Conservation (phyloP, 1,139 yeast species). For the Magnusiomyces tetraspermus region DNA sequence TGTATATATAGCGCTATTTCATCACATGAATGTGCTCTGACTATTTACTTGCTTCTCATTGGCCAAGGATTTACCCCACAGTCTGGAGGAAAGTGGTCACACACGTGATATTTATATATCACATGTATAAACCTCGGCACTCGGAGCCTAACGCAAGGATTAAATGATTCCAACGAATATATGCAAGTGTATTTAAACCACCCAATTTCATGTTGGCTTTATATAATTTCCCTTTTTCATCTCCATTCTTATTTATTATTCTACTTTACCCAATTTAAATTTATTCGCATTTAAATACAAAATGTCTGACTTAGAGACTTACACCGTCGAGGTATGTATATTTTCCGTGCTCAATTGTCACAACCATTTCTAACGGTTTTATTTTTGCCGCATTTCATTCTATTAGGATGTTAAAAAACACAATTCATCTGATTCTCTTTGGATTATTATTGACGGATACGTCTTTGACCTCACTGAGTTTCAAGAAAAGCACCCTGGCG, state of each 20-base stretch:
- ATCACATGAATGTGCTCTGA: no score
- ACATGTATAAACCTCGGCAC: no score
- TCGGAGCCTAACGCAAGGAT: no score
- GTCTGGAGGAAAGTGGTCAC: no score
- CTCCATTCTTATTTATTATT: neutral
- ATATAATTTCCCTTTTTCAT: neutral
- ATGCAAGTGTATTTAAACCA: no score
- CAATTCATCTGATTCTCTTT: slow-evolving; percentile 65
- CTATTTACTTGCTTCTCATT: no score
- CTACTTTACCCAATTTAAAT: neutral
- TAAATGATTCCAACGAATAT: no score
- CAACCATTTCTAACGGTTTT: neutral
- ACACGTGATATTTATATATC: no score
- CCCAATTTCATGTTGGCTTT: no score
- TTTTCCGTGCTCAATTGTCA: neutral
- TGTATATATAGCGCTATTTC: no score
- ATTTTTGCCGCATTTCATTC: no score
- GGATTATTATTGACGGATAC: slow-evolving; percentile 80
- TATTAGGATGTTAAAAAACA: slow-evolving; percentile 65
- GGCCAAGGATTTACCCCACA: no score
- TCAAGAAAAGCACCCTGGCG: slow-evolving; percentile 92
- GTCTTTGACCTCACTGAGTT: slow-evolving; percentile 80
- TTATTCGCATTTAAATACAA: neutral
- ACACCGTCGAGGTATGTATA: slow-evolving; percentile 9
- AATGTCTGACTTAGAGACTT: slow-evolving; percentile 10